Base-by-base conservation (phyloP, 2,329 filamentous ascomycete species). In the Ramichloridium luteum region DNA sequence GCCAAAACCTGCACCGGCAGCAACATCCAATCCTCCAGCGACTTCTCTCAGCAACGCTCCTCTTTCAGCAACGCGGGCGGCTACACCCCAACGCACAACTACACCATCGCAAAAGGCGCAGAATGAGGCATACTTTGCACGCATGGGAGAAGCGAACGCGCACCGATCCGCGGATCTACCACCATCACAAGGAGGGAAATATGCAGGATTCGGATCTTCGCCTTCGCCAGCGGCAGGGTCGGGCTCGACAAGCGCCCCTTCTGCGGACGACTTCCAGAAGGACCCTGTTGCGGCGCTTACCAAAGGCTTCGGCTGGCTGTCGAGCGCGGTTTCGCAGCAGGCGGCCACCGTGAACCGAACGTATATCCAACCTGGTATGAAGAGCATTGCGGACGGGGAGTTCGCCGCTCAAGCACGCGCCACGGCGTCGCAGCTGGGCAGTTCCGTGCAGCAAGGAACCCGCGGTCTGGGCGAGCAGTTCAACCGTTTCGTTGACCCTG, bases 271-370 rank as follows among this genome's bases (percentile, higher is more conserved):
- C 33, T 73, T 96, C 51, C 84, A 93, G 57, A 81, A 77, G 53
- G 90, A 98, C 54, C 86, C 90, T 0, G 67, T 96, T 40, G 86
- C 74, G 1, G 85, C 88, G 11, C 59, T 98, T 46, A 84, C 77
- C 16, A 94, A 93, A 59, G 82, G 88, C 0, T 92, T 96, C 49
- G 88, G 88, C 6, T 96, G 90, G 85, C 84, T 96, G 51, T 73
- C 84, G 12, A 80, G 74, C 18, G 85, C 83, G 9, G 84, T 96
- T 25, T 77, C 76, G 15, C 93, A 90, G 67, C 81, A 82, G 43
- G 90, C 86, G 22, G 92, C 93, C 65, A 82, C 74, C 11, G 79
- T 94, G 14, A 93, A 94, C 55, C 80, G 90, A 45, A 74, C 79
- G 18, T 94, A 84, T 60, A 83, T 98, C 32, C 85, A 93, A 59